These are phyloP conservation scores for Cutaneotrichosporon sp. DNA, from an alignment of 1,284 basidiomycete genomes.

Conservation along the genomic window DNA sequence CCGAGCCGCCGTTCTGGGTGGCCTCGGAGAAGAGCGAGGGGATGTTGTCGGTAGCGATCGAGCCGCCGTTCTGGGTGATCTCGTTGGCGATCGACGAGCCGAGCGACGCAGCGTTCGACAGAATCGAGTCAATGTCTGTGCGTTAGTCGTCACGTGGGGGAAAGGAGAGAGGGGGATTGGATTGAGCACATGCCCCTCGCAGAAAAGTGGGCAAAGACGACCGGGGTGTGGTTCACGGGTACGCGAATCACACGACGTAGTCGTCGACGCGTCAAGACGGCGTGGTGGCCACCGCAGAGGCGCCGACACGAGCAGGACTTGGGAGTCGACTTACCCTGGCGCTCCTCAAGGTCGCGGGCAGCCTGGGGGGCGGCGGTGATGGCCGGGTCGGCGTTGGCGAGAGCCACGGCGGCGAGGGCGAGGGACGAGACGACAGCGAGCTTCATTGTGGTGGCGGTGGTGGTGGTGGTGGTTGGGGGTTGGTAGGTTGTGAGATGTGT, in stretches of 20 bases:
- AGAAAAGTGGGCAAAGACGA: not conserved
- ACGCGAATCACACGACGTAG: no score
- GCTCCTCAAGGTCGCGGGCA: constrained; percentile 9
- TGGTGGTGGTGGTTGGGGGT: not conserved
- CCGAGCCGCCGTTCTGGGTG: not conserved
- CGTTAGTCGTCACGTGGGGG: not conserved
- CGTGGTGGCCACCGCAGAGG: no score
- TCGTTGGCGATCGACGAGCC: constrained; percentile 1
- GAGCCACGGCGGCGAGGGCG: constrained; percentile 15
- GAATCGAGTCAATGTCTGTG: constrained; percentile 9
- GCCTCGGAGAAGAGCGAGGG: constrained; percentile 2
- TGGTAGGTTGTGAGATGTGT: no score
- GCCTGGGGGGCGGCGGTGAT: constrained; percentile 11
- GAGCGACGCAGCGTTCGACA: constrained; percentile 2
- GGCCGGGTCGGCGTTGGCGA: constrained; percentile 12
- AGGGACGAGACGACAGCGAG: constrained; percentile 16
- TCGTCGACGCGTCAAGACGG: not conserved
- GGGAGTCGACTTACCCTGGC: constrained; percentile 19
- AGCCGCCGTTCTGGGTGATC: not conserved
- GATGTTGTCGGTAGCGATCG: constrained; percentile 2
- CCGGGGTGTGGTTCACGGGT: no score
- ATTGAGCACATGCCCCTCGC: no score
- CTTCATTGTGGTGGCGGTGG: constrained; percentile 14
- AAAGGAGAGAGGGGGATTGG: not conserved
- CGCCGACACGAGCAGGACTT: no score